Evolutionary conservation across 1,139 yeast species (phyloP).

Genomic region (Sugiyamaella sp.): DNA sequence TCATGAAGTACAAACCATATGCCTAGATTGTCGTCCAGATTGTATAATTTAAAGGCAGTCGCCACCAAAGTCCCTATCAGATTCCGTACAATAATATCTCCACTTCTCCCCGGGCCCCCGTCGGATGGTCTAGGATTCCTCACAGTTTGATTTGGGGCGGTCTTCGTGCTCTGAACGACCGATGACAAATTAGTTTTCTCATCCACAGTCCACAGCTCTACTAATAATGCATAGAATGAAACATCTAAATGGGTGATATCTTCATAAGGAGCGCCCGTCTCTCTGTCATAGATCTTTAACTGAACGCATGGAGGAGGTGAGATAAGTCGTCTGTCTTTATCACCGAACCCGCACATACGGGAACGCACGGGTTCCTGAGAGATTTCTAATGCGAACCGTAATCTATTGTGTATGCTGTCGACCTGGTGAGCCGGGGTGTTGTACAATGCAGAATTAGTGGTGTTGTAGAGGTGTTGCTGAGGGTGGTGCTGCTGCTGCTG

Average conservation of each 20-base stretch:
- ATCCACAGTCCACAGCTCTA: slow-evolving; percentile 47
- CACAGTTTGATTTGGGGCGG: not conserved
- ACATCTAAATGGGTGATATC: slow-evolving; percentile 40
- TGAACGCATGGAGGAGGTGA: slow-evolving; percentile 51
- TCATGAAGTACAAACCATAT: slow-evolving; percentile 51
- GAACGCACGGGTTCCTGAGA: slow-evolving; percentile 50
- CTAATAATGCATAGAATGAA: slow-evolving; percentile 42
- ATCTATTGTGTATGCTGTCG: slow-evolving; percentile 8
- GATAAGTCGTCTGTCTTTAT: slow-evolving; percentile 49
- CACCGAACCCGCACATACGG: slow-evolving; percentile 52
- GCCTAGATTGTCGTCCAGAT: slow-evolving; percentile 43
- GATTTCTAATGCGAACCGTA: slow-evolving; percentile 38
- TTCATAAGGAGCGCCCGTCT: slow-evolving; percentile 34
- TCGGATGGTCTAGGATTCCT: slow-evolving; percentile 10
- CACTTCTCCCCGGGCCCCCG: not conserved
- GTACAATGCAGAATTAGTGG: slow-evolving; percentile 8
- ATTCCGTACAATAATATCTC: slow-evolving; percentile 39
- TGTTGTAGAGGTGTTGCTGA: not conserved
- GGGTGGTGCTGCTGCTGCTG: too few species aligned
- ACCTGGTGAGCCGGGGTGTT: slow-evolving; percentile 5
- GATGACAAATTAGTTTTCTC: slow-evolving; percentile 41
- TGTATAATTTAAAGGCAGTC: slow-evolving; percentile 46
- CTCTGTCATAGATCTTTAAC: slow-evolving; percentile 38
- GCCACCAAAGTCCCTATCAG: slow-evolving; percentile 48
- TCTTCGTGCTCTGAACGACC: slow-evolving; percentile 26